Conservation (phyloP, 1,284 basidiomycete genomes). For the Cryptococcus sp. region DNA sequence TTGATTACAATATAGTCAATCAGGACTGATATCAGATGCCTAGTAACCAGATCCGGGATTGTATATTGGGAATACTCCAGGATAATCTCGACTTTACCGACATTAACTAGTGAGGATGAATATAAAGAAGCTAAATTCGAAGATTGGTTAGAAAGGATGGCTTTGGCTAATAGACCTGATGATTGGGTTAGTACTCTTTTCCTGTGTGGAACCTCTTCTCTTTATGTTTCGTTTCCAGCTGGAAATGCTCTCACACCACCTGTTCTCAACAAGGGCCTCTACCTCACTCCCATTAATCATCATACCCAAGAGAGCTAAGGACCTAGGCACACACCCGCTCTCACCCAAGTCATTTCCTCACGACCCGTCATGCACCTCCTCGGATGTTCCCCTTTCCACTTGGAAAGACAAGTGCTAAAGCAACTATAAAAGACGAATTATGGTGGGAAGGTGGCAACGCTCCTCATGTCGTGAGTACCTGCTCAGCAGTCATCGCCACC, state of each 20-base stretch:
- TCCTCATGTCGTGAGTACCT: conserved; percentile 33
- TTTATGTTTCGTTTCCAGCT: too few species aligned
- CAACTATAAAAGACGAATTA: conserved; percentile 32
- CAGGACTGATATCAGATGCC: conserved; percentile 13
- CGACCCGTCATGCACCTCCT: conserved; percentile 32
- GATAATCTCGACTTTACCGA: conserved; percentile 20
- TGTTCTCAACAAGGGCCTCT: too few species aligned
- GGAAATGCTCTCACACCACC: too few species aligned
- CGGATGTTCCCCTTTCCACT: conserved; percentile 37
- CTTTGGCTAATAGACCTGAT: conserved; percentile 14
- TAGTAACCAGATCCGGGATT: conserved; percentile 22
- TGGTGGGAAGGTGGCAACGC: conserved; percentile 44
- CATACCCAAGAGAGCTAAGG: background rate
- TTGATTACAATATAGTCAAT: too few species aligned
- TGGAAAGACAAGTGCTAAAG: conserved; percentile 31
- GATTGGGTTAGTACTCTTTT: conserved; percentile 19
- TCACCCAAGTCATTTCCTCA: conserved; percentile 36
- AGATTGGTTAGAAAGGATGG: conserved; percentile 13
- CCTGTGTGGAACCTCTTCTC: too few species aligned
- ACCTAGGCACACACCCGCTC: conserved; percentile 29
- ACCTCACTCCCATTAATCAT: too few species aligned
- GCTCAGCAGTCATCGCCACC: background rate
- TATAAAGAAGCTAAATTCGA: conserved; percentile 5
- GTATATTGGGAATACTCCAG: conserved; percentile 35
- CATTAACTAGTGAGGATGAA: conserved; percentile 4